Evolutionary conservation across 129 eudicot species (phyloP).

Genomic region (Escallonia herrerae): DNA sequence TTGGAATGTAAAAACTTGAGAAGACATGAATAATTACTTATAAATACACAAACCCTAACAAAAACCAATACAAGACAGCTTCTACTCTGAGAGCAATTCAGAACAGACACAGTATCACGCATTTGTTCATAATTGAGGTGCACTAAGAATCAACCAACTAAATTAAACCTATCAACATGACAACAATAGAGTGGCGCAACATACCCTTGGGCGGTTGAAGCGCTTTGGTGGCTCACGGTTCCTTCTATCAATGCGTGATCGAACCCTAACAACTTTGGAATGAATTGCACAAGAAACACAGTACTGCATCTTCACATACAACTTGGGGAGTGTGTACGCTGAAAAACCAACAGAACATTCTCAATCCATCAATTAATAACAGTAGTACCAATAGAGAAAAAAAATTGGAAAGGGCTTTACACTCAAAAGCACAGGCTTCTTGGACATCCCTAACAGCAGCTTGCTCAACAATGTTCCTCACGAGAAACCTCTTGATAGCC

Average conservation of each 20-base stretch:
- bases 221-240: constrained; percentile 81
- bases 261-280: constrained; percentile 67
- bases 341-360: background rate
- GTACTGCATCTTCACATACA: constrained; percentile 65
- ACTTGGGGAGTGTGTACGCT: constrained; percentile 73
- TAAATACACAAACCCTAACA: background rate
- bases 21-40: background rate
- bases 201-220: constrained; percentile 70
- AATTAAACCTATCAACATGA: background rate
- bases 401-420: constrained; percentile 18
- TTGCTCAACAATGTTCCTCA: constrained; percentile 82
- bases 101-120: background rate
- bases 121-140: background rate
- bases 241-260: constrained; percentile 56
- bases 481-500: constrained; percentile 75
- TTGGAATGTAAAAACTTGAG: background rate
- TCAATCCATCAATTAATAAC: background rate
- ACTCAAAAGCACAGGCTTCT: constrained; percentile 72
- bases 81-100: background rate
- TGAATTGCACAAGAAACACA: constrained; percentile 85
- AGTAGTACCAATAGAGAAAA: background rate
- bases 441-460: constrained; percentile 83
- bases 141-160: background rate
- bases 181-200: background rate
- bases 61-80: background rate